A percentile compares a stretch with the other conserved stretches of the same genome.
These are phyloP conservation scores for Hanseniaspora lindneri DNA, from an alignment of 805 yeast genomes.

Conservation along the genomic window DNA sequence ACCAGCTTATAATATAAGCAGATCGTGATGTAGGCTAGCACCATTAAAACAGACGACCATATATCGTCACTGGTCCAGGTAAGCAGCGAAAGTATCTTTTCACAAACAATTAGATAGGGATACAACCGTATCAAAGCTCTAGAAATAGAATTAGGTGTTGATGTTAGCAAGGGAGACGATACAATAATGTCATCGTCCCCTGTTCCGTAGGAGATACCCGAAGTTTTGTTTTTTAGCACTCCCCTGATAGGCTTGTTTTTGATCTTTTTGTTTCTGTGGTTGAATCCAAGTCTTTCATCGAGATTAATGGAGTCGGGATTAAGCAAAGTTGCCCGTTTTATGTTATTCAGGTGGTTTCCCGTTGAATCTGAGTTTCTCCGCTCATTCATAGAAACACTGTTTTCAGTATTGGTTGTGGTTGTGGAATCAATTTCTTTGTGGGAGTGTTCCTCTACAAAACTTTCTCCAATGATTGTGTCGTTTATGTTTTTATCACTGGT, in stretches of 20 bases:
- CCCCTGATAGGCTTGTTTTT: constrained; percentile 15
- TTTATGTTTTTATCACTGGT: too few relatives aligned
- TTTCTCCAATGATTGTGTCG: background rate
- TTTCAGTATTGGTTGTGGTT: constrained; percentile 1
- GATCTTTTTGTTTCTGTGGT: constrained; percentile 14
- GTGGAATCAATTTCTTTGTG: constrained; percentile 2
- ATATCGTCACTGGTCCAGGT: constrained; percentile 88
- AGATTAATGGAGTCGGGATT: constrained; percentile 5
- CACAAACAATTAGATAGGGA: constrained; percentile 68
- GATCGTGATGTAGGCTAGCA: constrained; percentile 39
- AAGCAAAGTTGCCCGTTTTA: constrained; percentile 12
- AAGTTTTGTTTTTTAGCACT: constrained; percentile 13
- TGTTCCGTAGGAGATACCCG: background rate
- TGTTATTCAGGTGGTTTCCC: background rate
- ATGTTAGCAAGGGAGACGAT: constrained; percentile 70
- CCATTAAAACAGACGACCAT: constrained; percentile 56
- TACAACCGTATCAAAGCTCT: constrained; percentile 71
- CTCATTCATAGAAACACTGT: background rate
- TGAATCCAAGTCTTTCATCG: constrained; percentile 16
- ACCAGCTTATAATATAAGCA: constrained; percentile 72
- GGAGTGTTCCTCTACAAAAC: background rate
- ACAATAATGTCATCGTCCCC: constrained; percentile 15
- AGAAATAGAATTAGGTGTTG: constrained; percentile 86
- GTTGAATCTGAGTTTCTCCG: background rate
- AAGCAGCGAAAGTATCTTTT: constrained; percentile 54